Base-by-base conservation (phyloP, 2,329 filamentous ascomycete genomes). In the Myrmaecium sp. region DNA sequence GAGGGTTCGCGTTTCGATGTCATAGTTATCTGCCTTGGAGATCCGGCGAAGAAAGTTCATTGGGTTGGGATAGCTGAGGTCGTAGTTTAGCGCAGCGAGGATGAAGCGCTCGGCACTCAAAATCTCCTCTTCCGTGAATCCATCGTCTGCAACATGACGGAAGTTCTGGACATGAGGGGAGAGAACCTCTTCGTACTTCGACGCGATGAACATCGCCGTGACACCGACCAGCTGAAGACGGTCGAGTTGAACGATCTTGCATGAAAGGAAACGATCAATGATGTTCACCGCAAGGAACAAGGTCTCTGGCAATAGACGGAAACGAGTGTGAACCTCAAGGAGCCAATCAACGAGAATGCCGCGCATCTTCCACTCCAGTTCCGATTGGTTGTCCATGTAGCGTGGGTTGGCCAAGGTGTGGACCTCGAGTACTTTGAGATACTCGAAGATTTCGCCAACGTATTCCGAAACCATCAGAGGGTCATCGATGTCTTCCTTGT, bases 31-130 rank as follows among this genome's bases (percentile, higher is more conserved):
- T 46, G 89, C 91, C 65, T 98, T 98, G 34, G 86, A 95, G 55
- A 98, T 93, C 40, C 91, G 80, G 37, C 89, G 81, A 33, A 98
- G 71, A 62, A 98, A 98, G 67, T 98, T 98, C 89, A 98, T 98
- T 13, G 89, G 89, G 57, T 98, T 98, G 30, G 89, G 89, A 49
- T 94, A 98, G 62, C 84, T 94, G 36, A 98, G 72, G 50, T 98
- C 86, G 53, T 94, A 98, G 59, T 94, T 77, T 34, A 98, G 69
- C 5, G 83, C 83, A 38, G 72, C 70, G 27, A 98, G 74, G 38
- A 98, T 75, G 51, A 91, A 93, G 39, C 89, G 79, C 57, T 98
- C 89, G n/a, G 89, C 89, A 46, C 81, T 86, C 20, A 98, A 66
- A 39, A 98, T 95, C 58, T 98, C 89, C 23, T 80, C 73, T 52